These are phyloP conservation scores for Ophiocordyceps polyrhachis-furcata DNA, from an alignment of 2,329 filamentous ascomycete species.

Conservation along the genomic window DNA sequence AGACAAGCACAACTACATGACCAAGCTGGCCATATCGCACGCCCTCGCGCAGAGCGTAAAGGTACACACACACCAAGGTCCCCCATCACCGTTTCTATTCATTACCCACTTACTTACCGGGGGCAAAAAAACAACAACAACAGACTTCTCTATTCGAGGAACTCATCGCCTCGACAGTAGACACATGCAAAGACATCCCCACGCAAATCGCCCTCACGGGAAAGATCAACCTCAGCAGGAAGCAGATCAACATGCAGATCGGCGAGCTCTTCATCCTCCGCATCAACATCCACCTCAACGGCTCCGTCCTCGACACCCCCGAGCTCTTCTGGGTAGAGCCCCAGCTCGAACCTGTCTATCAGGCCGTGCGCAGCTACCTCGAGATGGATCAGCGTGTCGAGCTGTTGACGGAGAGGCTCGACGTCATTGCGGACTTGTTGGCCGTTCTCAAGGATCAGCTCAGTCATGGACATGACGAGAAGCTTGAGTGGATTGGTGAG, in stretches of 20 bases:
- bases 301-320: slow-evolving; percentile 86
- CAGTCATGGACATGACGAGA: slow-evolving; percentile 81
- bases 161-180: slow-evolving; percentile 81
- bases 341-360: slow-evolving; percentile 88
- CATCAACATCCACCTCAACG: slow-evolving; percentile 96
- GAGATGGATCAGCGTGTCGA: slow-evolving; percentile 96
- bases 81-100: too few species aligned
- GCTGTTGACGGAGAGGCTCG: slow-evolving; percentile 68
- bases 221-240: slow-evolving; percentile 71
- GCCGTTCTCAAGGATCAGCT: slow-evolving; percentile 91
- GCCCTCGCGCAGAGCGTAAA: slow-evolving; percentile 92
- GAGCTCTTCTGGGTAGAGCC: slow-evolving; percentile 98
- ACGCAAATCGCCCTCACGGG: slow-evolving; percentile 84
- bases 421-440: slow-evolving; percentile 78
- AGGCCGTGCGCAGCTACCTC: slow-evolving; percentile 83
- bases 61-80: too few species aligned
- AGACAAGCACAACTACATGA: slow-evolving; percentile 96
- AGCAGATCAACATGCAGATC: slow-evolving; percentile 98
- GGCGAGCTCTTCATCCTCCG: slow-evolving; percentile 94
- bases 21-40: slow-evolving; percentile 89
- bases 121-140: not conserved
- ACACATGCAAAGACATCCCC: slow-evolving; percentile 82
- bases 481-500: slow-evolving; percentile 75
- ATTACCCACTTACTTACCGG: not conserved
- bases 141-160: slow-evolving; percentile 92